phyloP scores from a whole-genome alignment of 306 rosid species.

The Betula pendula region DNA sequence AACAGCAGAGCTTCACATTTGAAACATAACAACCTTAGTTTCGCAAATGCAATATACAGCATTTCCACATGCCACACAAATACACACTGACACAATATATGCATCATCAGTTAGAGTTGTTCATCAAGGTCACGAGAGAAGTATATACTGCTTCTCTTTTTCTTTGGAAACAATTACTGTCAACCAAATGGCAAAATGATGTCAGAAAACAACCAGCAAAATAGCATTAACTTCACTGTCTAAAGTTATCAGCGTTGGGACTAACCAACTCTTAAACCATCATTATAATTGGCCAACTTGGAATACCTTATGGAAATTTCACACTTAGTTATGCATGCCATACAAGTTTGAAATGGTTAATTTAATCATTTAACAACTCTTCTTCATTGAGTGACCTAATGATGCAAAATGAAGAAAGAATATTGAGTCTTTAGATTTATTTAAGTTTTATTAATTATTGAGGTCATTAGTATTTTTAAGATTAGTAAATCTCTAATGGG shows the following conservation, averaged over 20 bases:
- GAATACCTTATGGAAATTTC: not conserved
- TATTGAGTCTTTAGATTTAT: too few species aligned
- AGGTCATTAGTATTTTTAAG: too few species aligned
- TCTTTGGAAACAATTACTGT: conserved; percentile 8
- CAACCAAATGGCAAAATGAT: not conserved
- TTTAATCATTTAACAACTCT: too few species aligned
- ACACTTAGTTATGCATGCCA: not conserved
- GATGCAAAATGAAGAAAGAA: too few species aligned
- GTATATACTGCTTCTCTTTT: not conserved
- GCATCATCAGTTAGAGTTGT: not conserved
- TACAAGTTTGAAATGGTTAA: not conserved
- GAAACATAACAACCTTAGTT: not conserved
- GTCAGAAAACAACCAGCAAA: not conserved
- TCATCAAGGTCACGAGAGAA: conserved; percentile 10
- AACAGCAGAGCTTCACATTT: not conserved
- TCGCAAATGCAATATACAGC: not conserved
- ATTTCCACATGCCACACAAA: too few species aligned
- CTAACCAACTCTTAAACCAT: too few species aligned
- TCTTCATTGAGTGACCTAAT: too few species aligned
- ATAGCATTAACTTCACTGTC: not conserved
- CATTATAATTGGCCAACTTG: not conserved
- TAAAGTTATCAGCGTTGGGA: not conserved
- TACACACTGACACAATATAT: too few species aligned
- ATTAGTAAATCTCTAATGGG: too few species aligned
- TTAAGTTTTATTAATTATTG: too few species aligned